phyloP scores from a whole-genome alignment of 345 rosid genomes.

The Rhodamnia argentea region DNA sequence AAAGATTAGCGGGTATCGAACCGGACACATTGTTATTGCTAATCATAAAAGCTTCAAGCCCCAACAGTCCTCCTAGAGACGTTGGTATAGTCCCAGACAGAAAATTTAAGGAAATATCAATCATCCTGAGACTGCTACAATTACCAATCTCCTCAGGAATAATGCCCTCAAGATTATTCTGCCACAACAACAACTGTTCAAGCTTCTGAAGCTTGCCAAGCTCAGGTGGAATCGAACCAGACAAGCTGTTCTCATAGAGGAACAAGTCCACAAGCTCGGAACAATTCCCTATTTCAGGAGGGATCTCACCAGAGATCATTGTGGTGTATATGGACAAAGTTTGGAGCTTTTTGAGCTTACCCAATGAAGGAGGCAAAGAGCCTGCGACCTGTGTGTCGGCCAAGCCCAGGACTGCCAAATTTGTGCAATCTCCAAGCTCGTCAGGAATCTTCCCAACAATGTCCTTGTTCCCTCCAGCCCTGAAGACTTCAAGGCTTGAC shows the following conservation, averaged over 20 bases:
- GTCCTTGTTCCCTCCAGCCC: slow-evolving; percentile 83
- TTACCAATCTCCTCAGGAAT: slow-evolving; percentile 88
- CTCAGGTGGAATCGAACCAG: slow-evolving; percentile 70
- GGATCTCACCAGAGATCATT: slow-evolving; percentile 79
- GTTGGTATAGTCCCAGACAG: slow-evolving; percentile 66
- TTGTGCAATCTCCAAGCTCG: slow-evolving; percentile 66
- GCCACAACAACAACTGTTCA: slow-evolving; percentile 67
- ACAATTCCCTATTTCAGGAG: slow-evolving; percentile 74
- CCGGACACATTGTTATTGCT: slow-evolving; percentile 85
- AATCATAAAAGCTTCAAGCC: slow-evolving; percentile 80
- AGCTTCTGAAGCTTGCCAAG: slow-evolving; percentile 65
- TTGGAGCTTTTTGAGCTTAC: slow-evolving; percentile 58
- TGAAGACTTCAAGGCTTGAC: slow-evolving; percentile 47
- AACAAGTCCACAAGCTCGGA: slow-evolving; percentile 70
- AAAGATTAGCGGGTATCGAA: slow-evolving; percentile 55
- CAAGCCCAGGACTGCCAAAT: slow-evolving; percentile 66
- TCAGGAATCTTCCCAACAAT: slow-evolving; percentile 60
- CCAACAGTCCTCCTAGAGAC: slow-evolving; percentile 45
- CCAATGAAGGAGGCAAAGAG: slow-evolving; percentile 58
- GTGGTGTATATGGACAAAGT: slow-evolving; percentile 67
- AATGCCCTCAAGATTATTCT: slow-evolving; percentile 59
- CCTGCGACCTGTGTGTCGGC: slow-evolving; percentile 76
- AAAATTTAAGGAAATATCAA: slow-evolving; percentile 77
- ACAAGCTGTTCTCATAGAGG: slow-evolving; percentile 73
- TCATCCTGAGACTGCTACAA: slow-evolving; percentile 54